Conservation (phyloP, 2,329 filamentous ascomycete genomes). For the Neophaeococcomyces aloes region DNA sequence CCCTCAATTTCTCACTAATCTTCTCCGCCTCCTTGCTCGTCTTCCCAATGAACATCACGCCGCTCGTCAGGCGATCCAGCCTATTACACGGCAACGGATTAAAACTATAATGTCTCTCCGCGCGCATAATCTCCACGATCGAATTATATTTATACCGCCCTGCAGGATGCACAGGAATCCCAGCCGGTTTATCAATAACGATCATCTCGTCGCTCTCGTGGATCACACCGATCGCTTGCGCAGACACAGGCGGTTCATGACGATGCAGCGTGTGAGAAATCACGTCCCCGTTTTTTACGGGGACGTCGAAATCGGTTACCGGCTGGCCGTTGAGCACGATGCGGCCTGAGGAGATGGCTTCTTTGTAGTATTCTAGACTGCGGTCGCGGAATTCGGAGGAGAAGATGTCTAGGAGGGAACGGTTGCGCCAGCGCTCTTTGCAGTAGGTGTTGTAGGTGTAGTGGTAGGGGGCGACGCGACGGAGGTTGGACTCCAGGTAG, state of each 20-base stretch:
- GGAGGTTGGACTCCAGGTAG: conserved; percentile 70
- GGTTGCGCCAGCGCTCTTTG: conserved; percentile 84
- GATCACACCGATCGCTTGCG: conserved; percentile 66
- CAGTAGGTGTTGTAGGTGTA: conserved; percentile 92
- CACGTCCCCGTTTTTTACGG: conserved; percentile 77
- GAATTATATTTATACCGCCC: conserved; percentile 95
- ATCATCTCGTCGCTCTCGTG: conserved; percentile 90
- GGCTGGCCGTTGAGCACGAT: conserved; percentile 70
- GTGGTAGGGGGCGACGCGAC: conserved; percentile 76
- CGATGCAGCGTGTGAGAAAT: conserved; percentile 90
- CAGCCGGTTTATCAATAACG: conserved; percentile 93
- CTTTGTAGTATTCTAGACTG: conserved; percentile 69
- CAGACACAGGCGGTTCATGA: conserved; percentile 87
- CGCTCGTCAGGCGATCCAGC: conserved; percentile 86
- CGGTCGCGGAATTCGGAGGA: conserved; percentile 84
- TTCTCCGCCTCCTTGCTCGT: conserved; percentile 66
- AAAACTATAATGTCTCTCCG: conserved; percentile 52
- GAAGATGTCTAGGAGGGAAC: conserved; percentile 77
- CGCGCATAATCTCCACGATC: conserved; percentile 82
- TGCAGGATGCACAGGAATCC: conserved; percentile 88
- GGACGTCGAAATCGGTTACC: conserved; percentile 53
- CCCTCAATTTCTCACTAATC: conserved; percentile 64
- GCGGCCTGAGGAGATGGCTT: conserved; percentile 67
- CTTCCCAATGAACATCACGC: conserved; percentile 97
- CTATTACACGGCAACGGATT: conserved; percentile 71